Evolutionary conservation across 2,329 filamentous ascomycete genomes (phyloP).

Genomic region (Verticillium zaregamsianum): DNA sequence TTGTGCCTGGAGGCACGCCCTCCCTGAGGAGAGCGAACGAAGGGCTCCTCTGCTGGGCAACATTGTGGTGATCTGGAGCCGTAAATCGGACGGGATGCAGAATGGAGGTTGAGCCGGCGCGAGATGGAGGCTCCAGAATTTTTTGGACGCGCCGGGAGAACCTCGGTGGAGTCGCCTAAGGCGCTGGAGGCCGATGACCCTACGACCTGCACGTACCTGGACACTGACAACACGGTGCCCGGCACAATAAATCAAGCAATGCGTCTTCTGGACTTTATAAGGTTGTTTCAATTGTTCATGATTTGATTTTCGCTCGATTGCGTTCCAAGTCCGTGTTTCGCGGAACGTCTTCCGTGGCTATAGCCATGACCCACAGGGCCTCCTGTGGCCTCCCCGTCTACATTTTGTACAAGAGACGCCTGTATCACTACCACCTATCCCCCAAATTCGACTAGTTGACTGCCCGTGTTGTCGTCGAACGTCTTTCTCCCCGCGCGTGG

Average conservation of each 20-base stretch:
- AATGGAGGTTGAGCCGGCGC: constrained; percentile 12
- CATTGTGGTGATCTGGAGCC: constrained; percentile 26
- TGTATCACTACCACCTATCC: background rate
- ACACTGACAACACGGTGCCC: background rate
- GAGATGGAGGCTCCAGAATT: constrained; percentile 15
- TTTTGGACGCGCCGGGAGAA: constrained; percentile 31
- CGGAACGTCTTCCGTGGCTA: background rate
- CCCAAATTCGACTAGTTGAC: background rate
- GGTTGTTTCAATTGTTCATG: background rate
- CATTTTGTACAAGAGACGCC: background rate
- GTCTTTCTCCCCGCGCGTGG: background rate
- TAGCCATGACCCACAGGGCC: background rate
- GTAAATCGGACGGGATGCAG: constrained; percentile 3
- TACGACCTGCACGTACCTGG: background rate
- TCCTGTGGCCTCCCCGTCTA: background rate
- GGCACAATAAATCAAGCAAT: no score
- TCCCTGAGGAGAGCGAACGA: constrained; percentile 30
- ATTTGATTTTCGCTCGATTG: background rate
- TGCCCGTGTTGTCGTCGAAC: no score
- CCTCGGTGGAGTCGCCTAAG: constrained; percentile 18
- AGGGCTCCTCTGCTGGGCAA: constrained; percentile 41
- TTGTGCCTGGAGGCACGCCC: constrained; percentile 22
- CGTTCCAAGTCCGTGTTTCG: background rate
- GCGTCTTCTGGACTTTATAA: no score
- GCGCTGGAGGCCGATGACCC: background rate